Base-by-base conservation (phyloP, 2,329 filamentous ascomycete species). In the Albifimbria verrucaria region DNA sequence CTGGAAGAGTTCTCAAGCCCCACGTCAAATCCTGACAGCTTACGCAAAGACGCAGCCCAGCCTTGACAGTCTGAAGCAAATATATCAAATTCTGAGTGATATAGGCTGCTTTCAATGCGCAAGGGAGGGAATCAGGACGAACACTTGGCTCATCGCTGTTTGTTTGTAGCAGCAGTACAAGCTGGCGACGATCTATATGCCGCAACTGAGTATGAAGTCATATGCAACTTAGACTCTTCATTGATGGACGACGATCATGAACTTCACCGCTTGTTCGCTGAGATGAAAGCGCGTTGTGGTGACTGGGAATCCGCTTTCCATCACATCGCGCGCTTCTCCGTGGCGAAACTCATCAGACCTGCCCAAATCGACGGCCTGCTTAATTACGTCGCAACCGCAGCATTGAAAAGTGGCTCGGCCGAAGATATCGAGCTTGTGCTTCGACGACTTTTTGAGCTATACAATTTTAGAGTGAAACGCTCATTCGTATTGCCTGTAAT, bases 401-500 rank as follows among this genome's bases (percentile, higher is more conserved):
- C n/a, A n/a, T n/a, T n/a, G n/a, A n/a, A n/a, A n/a, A n/a, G n/a
- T n/a, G n/a, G n/a, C n/a, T n/a, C n/a, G n/a, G n/a, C n/a, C n/a
- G n/a, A n/a, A n/a, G n/a, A n/a, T n/a, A n/a, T n/a, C n/a, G n/a
- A n/a, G n/a, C n/a, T n/a, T n/a, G n/a, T n/a, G n/a, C n/a, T n/a
- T n/a, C n/a, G n/a, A n/a, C n/a, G n/a, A n/a, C n/a, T n/a, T n/a
- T n/a, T n/a, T n/a, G n/a, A n/a, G n/a, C 53, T 49, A 23, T 65
- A 66, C 39, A 49, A 48, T 6, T 62, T 72, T 57, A 54, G 50
- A 7, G 52, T 68, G 3, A 66, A 64, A 21, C 57, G 60, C 11
- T 55, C 61, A 15, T 65, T 70, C 52, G 62, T 65, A 3, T 64
- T 65, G 50, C 51, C 60, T 9, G 63, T 72, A 4, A 55, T 71